Percentiles rank a stretch among this genome's conserved stretches.
These are phyloP conservation scores for Maudiozyma bulderi DNA, from an alignment of 805 yeast species.

Conservation along the genomic window DNA sequence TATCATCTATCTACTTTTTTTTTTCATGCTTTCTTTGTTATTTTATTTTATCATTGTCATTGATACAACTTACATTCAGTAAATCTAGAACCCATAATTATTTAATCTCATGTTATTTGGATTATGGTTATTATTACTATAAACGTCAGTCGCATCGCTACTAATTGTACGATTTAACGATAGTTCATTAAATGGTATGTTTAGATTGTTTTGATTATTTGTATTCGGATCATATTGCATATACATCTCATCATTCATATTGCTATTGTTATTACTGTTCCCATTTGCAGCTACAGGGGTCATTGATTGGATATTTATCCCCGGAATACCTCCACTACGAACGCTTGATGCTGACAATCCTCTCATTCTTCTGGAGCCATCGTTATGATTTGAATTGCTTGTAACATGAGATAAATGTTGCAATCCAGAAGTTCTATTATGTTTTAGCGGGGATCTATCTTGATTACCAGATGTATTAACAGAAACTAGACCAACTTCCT, in stretches of 20 bases:
- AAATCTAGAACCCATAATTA: neutral
- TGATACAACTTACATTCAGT: neutral
- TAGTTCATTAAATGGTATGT: neutral
- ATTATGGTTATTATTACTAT: neutral
- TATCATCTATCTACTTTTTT: neutral
- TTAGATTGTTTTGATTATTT: neutral
- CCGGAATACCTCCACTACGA: conserved; percentile 12
- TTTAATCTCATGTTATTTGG: neutral
- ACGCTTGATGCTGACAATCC: conserved; percentile 22
- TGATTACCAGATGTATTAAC: neutral
- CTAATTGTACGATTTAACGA: neutral
- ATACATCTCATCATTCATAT: neutral
- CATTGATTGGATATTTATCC: conserved; percentile 1
- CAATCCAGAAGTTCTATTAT: neutral
- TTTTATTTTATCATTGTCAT: no score
- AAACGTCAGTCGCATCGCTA: neutral
- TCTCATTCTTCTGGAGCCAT: conserved; percentile 16
- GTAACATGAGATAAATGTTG: neutral
- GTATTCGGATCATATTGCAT: neutral
- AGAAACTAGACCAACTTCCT: conserved; percentile 67
- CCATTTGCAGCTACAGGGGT: neutral
- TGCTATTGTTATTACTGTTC: neutral
- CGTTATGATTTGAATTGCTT: conserved; percentile 1
- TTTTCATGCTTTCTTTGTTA: neutral
- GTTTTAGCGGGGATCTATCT: conserved; percentile 4